These are phyloP conservation scores for Morella rubra DNA, from an alignment of 306 rosid genomes.

Conservation along the genomic window DNA sequence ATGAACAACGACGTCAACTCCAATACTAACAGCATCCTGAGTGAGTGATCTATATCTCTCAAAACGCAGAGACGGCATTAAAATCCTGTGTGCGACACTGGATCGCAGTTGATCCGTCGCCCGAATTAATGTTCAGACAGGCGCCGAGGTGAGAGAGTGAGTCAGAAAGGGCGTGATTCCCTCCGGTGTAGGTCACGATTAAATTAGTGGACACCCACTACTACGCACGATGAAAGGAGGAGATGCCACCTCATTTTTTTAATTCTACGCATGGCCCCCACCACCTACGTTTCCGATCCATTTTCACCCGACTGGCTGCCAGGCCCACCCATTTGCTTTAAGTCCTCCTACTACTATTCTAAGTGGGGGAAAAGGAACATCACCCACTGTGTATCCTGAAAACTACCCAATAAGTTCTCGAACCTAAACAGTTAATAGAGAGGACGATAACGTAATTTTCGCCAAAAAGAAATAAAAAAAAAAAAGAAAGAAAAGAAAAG, in stretches of 20 bases:
- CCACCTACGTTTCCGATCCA: constrained; percentile 10
- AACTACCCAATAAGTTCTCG: not conserved
- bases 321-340: not conserved
- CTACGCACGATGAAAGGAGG: not conserved
- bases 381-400: not conserved
- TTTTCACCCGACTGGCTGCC: too few species aligned
- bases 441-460: too few species aligned
- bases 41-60: too few species aligned
- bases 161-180: not conserved
- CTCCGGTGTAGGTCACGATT: not conserved
- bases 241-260: constrained; percentile 7
- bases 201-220: constrained; percentile 2
- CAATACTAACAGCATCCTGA: not conserved
- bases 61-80: not conserved
- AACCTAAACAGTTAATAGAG: too few species aligned
- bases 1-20: not conserved
- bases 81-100: not conserved
- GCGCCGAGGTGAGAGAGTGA: not conserved
- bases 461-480: not conserved
- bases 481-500: too few species aligned
- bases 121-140: too few species aligned
- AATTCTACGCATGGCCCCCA: constrained; percentile 18
- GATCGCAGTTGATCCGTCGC: not conserved
- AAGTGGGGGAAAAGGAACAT: not conserved
- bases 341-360: not conserved